These are phyloP conservation scores for Plasmodium vinckei DNA, from an alignment of 169 alveolate species.

Conservation along the genomic window DNA sequence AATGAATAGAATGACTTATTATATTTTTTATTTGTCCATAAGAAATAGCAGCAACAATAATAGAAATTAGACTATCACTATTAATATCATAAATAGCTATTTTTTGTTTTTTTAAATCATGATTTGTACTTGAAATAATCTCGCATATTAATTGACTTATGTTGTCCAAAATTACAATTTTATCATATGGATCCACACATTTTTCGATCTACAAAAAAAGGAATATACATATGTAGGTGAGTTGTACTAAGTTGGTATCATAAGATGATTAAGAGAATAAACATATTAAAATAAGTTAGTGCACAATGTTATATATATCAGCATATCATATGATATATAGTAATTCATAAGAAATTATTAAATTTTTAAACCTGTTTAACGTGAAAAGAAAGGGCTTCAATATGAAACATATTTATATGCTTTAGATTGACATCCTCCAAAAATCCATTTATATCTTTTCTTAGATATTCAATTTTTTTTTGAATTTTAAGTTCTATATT, in stretches of 20 bases:
- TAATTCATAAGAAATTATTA: background rate
- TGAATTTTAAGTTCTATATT: constrained; percentile 61
- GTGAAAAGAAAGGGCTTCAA: constrained; percentile 43
- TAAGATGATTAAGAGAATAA: background rate
- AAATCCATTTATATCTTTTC: constrained; percentile 41
- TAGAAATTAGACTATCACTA: constrained; percentile 66
- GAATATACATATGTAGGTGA: background rate
- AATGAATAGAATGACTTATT: constrained; percentile 71
- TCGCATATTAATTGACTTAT: constrained; percentile 73
- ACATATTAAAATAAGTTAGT: background rate
- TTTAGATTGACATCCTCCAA: constrained; percentile 27
- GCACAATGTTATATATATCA: background rate
- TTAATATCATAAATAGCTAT: constrained; percentile 46
- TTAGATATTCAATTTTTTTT: constrained; percentile 55
- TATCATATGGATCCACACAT: constrained; percentile 56
- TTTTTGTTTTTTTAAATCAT: constrained; percentile 33
- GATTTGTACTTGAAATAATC: constrained; percentile 34
- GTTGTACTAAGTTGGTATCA: background rate
- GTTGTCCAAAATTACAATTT: constrained; percentile 57
- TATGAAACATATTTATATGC: constrained; percentile 39
- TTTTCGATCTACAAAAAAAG: constrained; percentile 57
- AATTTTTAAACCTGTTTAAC: constrained; percentile 48
- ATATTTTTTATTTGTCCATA: constrained; percentile 55
- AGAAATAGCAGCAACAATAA: constrained; percentile 60
- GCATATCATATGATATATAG: too few species aligned